phyloP scores from a whole-genome alignment of 177 flowering plant species.

The Vitis hybrid region DNA sequence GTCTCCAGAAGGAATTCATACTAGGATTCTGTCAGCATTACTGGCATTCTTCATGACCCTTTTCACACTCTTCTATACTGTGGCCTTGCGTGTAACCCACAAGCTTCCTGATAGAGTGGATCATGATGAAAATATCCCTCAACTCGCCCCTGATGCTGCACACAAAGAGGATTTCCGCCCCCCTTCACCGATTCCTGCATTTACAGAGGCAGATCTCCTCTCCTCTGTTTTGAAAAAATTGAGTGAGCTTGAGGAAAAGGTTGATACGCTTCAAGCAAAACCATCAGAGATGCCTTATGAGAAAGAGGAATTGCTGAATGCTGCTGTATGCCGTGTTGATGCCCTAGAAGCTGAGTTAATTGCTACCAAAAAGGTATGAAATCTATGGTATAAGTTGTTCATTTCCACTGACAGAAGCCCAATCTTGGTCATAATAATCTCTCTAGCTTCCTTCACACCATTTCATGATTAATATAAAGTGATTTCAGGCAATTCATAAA shows the following conservation, averaged over 20 bases:
- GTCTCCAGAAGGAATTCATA: conserved; percentile 23
- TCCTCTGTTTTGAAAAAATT: conserved; percentile 64
- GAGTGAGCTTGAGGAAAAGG: conserved; percentile 79
- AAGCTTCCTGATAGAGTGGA: conserved; percentile 24
- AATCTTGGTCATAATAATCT: too few species aligned
- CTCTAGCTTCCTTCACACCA: too few species aligned
- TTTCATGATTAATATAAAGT: too few species aligned
- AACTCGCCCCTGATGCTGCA: conserved; percentile 15
- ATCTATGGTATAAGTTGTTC: not conserved
- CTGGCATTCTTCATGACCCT: conserved; percentile 38
- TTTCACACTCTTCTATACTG: conserved; percentile 23
- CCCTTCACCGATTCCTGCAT: conserved; percentile 63
- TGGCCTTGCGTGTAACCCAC: conserved; percentile 23
- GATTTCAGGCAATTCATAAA: too few species aligned
- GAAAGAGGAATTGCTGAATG: conserved; percentile 85
- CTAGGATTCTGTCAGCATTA: conserved; percentile 22
- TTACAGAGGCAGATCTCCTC: conserved; percentile 51
- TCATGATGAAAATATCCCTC: conserved; percentile 15
- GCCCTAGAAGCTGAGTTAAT: conserved; percentile 90
- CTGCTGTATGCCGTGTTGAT: conserved; percentile 91
- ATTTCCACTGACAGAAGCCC: not conserved
- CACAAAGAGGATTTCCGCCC: conserved; percentile 44
- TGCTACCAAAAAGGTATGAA: conserved; percentile 78
- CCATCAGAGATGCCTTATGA: conserved; percentile 83
- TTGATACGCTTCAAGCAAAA: conserved; percentile 59